These are phyloP conservation scores for Galeopsis tetrahit DNA, from an alignment of 257 asterid genomes.

Conservation along the genomic window DNA sequence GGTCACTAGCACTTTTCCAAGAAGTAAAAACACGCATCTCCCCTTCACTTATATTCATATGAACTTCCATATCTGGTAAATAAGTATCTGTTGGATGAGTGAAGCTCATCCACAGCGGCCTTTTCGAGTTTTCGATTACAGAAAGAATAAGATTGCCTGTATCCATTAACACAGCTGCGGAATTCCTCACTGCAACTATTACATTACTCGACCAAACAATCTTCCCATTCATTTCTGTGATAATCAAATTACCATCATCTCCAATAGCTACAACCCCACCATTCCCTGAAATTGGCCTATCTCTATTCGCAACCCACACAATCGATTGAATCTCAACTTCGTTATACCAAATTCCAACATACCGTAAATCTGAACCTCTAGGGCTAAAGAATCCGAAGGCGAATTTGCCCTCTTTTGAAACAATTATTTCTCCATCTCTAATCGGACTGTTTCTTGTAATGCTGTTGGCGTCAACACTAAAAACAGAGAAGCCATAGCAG, in stretches of 20 bases:
- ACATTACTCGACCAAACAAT: slow-evolving; percentile 52
- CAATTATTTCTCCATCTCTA: slow-evolving; percentile 54
- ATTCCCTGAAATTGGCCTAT: slow-evolving; percentile 53
- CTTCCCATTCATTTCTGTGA: slow-evolving; percentile 41
- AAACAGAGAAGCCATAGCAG: slow-evolving; percentile 27
- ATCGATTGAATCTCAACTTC: slow-evolving; percentile 38
- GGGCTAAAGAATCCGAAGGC: slow-evolving; percentile 77
- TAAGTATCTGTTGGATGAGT: slow-evolving; percentile 61
- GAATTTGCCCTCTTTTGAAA: slow-evolving; percentile 49
- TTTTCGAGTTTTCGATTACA: not conserved
- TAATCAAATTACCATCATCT: slow-evolving; percentile 46
- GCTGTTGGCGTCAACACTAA: slow-evolving; percentile 38
- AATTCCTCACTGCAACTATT: slow-evolving; percentile 35
- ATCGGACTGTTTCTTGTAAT: slow-evolving; percentile 38
- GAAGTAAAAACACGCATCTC: slow-evolving; percentile 54
- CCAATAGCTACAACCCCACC: slow-evolving; percentile 47
- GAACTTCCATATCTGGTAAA: slow-evolving; percentile 61
- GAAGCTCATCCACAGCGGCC: slow-evolving; percentile 60
- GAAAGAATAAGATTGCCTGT: slow-evolving; percentile 52
- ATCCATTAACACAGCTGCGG: slow-evolving; percentile 49
- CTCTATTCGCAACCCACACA: slow-evolving; percentile 82
- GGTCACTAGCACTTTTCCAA: slow-evolving; percentile 64
- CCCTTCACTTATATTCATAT: slow-evolving; percentile 25
- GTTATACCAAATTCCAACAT: slow-evolving; percentile 73
- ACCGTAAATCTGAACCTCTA: slow-evolving; percentile 45